phyloP scores from a whole-genome alignment of 148 eudicot genomes.

The Vaccinium darrowii region DNA sequence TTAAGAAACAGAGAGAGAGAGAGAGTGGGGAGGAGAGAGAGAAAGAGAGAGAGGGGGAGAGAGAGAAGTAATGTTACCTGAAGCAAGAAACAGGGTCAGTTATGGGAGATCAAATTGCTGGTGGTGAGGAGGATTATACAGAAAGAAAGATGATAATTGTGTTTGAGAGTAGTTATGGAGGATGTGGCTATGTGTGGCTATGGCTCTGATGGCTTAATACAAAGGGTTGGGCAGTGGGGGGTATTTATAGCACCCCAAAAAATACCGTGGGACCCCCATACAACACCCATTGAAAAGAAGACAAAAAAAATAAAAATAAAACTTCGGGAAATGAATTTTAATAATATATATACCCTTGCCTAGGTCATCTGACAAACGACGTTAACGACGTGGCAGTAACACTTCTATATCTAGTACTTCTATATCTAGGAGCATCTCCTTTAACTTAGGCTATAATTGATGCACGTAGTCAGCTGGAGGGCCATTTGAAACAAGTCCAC shows the following conservation, averaged over 20 bases:
- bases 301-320: background rate
- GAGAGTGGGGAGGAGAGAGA: background rate
- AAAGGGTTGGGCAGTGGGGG: slow-evolving; percentile 21
- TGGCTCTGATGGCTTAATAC: slow-evolving; percentile 26
- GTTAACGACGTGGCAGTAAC: background rate
- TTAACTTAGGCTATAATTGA: no score
- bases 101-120: slow-evolving; percentile 13
- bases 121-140: background rate
- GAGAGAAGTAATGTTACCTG: slow-evolving; percentile 10
- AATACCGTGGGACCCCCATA: background rate
- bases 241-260: slow-evolving; percentile 57
- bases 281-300: background rate
- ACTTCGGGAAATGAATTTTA: background rate
- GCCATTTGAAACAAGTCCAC: no score
- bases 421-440: no score
- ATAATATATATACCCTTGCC: background rate
- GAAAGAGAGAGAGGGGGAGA: no score
- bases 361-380: background rate
- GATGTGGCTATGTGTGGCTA: slow-evolving; percentile 12
- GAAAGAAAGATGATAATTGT: background rate
- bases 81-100: slow-evolving; percentile 21
- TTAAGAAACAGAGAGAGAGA: no score
- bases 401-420: no score
- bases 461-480: no score
- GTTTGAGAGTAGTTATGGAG: background rate